These are phyloP conservation scores for Clarireedia homoeocarpa DNA, from an alignment of 2,329 filamentous ascomycete genomes.

Conservation along the genomic window DNA sequence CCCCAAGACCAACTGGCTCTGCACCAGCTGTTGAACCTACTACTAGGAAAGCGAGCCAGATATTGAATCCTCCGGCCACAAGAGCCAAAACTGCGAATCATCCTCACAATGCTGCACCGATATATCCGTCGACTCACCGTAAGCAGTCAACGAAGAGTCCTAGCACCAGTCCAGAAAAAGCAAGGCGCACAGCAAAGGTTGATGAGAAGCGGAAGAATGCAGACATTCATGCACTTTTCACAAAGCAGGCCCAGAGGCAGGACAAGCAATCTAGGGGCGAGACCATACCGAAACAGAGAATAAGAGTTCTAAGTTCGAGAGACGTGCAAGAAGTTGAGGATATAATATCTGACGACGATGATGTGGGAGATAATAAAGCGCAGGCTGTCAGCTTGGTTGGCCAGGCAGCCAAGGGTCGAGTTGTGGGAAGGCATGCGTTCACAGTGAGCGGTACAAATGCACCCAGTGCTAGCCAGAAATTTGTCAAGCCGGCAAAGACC, in stretches of 20 bases:
- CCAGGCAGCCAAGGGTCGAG: constrained; percentile 46
- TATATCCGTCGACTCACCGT: constrained; percentile 24
- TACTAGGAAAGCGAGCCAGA: constrained; percentile 9
- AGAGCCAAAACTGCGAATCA: constrained; percentile 22
- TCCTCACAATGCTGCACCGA: constrained; percentile 25
- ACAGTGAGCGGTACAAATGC: constrained; percentile 19
- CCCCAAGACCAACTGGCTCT: constrained; percentile 5
- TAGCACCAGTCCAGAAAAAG: constrained; percentile 41
- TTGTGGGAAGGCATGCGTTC: constrained; percentile 32
- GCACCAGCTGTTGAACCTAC: constrained; percentile 7
- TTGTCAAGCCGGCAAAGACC: constrained; percentile 37
- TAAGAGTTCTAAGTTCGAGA: constrained; percentile 32
- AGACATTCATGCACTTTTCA: constrained; percentile 52
- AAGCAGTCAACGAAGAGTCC: constrained; percentile 25
- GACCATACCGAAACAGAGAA: constrained; percentile 23
- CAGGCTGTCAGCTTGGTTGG: constrained; percentile 48
- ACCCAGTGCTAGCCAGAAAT: constrained; percentile 40
- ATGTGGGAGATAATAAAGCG: constrained; percentile 41
- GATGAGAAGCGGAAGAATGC: constrained; percentile 47
- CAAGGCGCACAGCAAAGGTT: constrained; percentile 32
- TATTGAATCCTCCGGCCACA: constrained; percentile 20
- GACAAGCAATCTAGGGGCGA: constrained; percentile 16
- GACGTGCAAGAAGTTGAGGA: constrained; percentile 42
- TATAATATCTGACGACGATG: constrained; percentile 51
- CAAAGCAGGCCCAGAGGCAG: constrained; percentile 48